Percentiles rank a stretch among this genome's conserved stretches.
These are phyloP conservation scores for Glebionis coronaria DNA, from an alignment of 129 eudicot species.

Conservation along the genomic window DNA sequence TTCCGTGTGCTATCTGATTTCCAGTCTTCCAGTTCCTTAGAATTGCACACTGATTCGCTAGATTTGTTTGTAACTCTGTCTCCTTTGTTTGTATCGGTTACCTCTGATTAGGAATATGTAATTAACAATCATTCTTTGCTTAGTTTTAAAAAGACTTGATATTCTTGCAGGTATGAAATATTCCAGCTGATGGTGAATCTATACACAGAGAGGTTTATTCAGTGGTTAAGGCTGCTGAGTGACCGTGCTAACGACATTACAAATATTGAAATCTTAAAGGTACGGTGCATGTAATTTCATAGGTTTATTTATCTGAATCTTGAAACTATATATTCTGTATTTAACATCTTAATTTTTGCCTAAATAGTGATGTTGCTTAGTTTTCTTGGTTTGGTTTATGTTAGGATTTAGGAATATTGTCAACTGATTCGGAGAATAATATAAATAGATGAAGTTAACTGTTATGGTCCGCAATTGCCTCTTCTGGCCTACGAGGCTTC, in stretches of 20 bases:
- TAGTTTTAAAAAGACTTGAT: constrained; percentile 10
- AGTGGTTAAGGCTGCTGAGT: constrained; percentile 91
- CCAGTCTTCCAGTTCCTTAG: constrained; percentile 3
- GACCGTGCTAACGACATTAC: constrained; percentile 83
- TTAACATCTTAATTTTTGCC: neutral
- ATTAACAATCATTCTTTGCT: too few species aligned
- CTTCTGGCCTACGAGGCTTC: too few species aligned
- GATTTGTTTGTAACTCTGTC: neutral
- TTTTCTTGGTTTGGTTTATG: too few species aligned
- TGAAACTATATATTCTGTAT: neutral
- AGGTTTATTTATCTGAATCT: neutral
- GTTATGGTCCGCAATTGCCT: too few species aligned
- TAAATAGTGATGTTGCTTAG: neutral
- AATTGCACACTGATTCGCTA: constrained; percentile 1
- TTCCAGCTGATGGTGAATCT: constrained; percentile 98
- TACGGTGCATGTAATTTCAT: constrained; percentile 16
- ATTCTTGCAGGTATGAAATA: constrained; percentile 75
- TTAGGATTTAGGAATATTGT: too few species aligned
- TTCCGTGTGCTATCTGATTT: constrained; percentile 11
- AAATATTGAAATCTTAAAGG: constrained; percentile 92
- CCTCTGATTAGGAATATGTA: too few species aligned
- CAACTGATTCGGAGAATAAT: too few species aligned
- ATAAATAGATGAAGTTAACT: too few species aligned
- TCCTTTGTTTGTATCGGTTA: too few species aligned
- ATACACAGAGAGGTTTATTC: constrained; percentile 94